These are phyloP conservation scores for Cyberlindnera mrakii DNA, from an alignment of 805 yeast species.

Conservation along the genomic window DNA sequence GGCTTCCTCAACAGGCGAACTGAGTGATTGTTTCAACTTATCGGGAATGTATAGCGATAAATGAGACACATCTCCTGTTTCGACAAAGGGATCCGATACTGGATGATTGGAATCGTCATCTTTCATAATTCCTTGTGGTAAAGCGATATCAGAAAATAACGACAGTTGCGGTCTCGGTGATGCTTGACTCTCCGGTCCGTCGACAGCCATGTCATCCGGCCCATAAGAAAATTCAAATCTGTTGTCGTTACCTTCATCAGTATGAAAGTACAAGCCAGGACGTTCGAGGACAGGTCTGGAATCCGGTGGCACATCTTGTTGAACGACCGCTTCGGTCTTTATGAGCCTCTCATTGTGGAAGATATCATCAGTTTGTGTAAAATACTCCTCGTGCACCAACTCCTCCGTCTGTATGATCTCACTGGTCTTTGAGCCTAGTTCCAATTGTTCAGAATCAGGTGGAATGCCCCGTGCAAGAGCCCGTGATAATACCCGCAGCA, in stretches of 20 bases:
- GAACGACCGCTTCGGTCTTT: too few relatives aligned
- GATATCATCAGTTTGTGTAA: too few relatives aligned
- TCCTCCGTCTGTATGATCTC: too few relatives aligned
- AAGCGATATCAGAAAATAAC: constrained; percentile 19
- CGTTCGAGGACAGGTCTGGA: not conserved
- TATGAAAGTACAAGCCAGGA: not conserved
- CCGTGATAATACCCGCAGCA: constrained; percentile 17
- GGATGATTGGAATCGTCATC: constrained; percentile 5
- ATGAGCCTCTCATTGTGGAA: too few relatives aligned
- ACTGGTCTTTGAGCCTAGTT: too few relatives aligned
- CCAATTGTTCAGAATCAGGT: too few relatives aligned
- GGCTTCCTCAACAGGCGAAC: not conserved
- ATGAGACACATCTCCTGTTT: not conserved
- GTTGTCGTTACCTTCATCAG: too few relatives aligned
- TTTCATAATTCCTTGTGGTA: constrained; percentile 23
- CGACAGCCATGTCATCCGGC: not conserved
- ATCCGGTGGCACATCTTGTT: not conserved
- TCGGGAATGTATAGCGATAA: not conserved
- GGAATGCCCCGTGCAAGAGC: constrained; percentile 12
- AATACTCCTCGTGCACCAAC: too few relatives aligned
- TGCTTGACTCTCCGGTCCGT: not conserved
- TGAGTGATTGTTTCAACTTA: not conserved
- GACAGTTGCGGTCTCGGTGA: constrained; percentile 1
- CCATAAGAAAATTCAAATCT: too few relatives aligned
- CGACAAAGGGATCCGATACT: constrained; percentile 5